These are phyloP conservation scores for Leccinum aurantiacum DNA, from an alignment of 768 basidiomycete genomes.

Conservation along the genomic window DNA sequence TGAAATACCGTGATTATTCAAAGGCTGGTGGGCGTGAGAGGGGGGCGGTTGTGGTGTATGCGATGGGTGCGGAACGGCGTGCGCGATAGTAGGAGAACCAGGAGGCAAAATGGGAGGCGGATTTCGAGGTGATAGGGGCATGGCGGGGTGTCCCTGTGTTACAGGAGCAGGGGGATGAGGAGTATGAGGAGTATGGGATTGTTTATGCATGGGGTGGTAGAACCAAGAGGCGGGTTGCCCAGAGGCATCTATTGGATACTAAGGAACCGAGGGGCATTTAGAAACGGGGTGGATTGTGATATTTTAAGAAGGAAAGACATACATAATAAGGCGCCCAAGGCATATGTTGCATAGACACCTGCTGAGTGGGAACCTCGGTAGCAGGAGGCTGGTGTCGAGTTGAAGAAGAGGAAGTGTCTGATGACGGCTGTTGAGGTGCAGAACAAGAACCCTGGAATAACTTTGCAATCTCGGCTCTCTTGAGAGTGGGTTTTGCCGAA, in stretches of 20 bases:
- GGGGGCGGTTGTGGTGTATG: constrained; percentile 51
- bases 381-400: constrained; percentile 47
- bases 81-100: constrained; percentile 66
- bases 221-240: constrained; percentile 42
- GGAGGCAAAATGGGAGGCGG: constrained; percentile 55
- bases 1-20: constrained; percentile 47
- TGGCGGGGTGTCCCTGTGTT: constrained; percentile 43
- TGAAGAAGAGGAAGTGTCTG: too few species aligned
- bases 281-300: neutral
- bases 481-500: constrained; percentile 30
- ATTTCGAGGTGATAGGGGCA: constrained; percentile 72
- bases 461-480: constrained; percentile 26
- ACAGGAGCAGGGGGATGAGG: constrained; percentile 32
- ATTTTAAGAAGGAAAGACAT: constrained; percentile 30
- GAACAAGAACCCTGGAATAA: too few species aligned
- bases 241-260: constrained; percentile 51
- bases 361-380: constrained; percentile 48
- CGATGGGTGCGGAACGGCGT: constrained; percentile 49
- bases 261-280: constrained; percentile 8
- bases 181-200: constrained; percentile 36
- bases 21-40: constrained; percentile 40
- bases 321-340: constrained; percentile 58
- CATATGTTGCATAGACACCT: constrained; percentile 41
- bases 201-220: constrained; percentile 39
- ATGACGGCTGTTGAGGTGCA: too few species aligned